Percentiles rank a stretch among this genome's conserved stretches.
phyloP scores from a whole-genome alignment of 2,329 filamentous ascomycete species.

The Aspergillus brasiliensis region DNA sequence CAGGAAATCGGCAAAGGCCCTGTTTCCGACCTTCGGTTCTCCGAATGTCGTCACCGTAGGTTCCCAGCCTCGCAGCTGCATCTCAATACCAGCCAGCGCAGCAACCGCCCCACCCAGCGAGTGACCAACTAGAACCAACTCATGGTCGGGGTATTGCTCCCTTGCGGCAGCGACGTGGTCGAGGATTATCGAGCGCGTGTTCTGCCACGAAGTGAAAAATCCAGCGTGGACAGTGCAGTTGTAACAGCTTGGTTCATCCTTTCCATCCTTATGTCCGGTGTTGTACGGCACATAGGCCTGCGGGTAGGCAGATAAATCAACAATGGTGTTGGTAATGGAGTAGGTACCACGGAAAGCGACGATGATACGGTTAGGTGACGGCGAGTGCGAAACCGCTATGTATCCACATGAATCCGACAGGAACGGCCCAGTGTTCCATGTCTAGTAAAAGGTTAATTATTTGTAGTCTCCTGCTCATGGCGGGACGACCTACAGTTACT shows the following conservation, averaged over 20 bases:
- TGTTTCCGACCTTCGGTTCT: conserved; percentile 70
- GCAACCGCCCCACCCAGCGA: conserved; percentile 92
- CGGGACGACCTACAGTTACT: conserved; percentile 55
- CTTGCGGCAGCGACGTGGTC: conserved; percentile 64
- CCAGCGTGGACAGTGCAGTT: conserved; percentile 94
- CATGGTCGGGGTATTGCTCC: conserved; percentile 67
- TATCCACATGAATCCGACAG: conserved; percentile 93
- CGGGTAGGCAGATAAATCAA: conserved; percentile 84
- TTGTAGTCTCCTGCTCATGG: neutral
- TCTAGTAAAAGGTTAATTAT: conserved; percentile 40
- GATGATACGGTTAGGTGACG: conserved; percentile 65
- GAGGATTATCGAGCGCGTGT: conserved; percentile 70
- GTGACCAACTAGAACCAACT: conserved; percentile 81
- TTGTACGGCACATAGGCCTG: conserved; percentile 89
- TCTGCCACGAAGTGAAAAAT: conserved; percentile 82
- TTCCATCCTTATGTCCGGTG: conserved; percentile 51
- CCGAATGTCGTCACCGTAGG: conserved; percentile 88
- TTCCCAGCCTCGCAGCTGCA: conserved; percentile 73
- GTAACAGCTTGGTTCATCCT: conserved; percentile 61
- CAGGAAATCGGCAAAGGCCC: conserved; percentile 56
- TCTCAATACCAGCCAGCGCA: conserved; percentile 80
- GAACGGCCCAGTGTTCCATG: conserved; percentile 87
- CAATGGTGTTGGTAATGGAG: conserved; percentile 85
- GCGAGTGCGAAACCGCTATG: conserved; percentile 78
- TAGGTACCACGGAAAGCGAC: conserved; percentile 94